Conservation (phyloP, 2,329 filamentous ascomycete genomes). For the Trichoderma afroharzianum region DNA sequence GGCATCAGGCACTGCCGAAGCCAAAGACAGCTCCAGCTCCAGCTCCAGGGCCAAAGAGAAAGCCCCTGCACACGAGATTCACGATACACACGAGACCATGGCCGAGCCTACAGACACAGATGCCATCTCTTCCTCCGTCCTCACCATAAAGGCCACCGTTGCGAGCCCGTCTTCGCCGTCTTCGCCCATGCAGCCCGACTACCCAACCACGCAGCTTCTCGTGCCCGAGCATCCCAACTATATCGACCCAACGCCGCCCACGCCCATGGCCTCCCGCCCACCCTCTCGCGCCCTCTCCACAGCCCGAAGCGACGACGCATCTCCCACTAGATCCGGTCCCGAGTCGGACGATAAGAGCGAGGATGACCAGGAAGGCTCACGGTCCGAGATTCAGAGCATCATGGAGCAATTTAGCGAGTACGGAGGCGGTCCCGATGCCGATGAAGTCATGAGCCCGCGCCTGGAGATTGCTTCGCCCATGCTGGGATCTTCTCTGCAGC, state of each 20-base stretch:
- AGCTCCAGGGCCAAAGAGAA: background rate
- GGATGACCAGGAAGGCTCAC: conserved; percentile 65
- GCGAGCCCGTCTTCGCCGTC: conserved; percentile 29
- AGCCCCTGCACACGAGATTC: background rate
- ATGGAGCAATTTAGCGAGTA: conserved; percentile 92
- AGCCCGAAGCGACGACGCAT: conserved; percentile 42
- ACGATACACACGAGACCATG: background rate
- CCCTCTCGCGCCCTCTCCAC: conserved; percentile 58
- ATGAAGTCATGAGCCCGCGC: conserved; percentile 89
- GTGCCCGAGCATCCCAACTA: conserved; percentile 48
- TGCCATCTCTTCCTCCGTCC: conserved; percentile 43
- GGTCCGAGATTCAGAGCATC: conserved; percentile 90
- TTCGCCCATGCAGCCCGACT: conserved; percentile 24
- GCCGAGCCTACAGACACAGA: background rate
- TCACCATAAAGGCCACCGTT: conserved; percentile 47
- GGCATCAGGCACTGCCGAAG: background rate
- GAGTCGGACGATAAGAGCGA: conserved; percentile 60
- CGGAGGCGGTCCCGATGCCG: conserved; percentile 64
- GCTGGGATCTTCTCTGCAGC: conserved; percentile 61
- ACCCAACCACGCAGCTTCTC: conserved; percentile 40
- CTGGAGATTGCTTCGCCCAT: conserved; percentile 79
- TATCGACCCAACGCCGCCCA: conserved; percentile 57
- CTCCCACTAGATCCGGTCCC: conserved; percentile 52
- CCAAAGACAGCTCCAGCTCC: background rate
- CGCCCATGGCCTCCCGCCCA: conserved; percentile 52